phyloP scores from a whole-genome alignment of 352 stramenopile genomes.

The Thraustochytrium sp. region DNA sequence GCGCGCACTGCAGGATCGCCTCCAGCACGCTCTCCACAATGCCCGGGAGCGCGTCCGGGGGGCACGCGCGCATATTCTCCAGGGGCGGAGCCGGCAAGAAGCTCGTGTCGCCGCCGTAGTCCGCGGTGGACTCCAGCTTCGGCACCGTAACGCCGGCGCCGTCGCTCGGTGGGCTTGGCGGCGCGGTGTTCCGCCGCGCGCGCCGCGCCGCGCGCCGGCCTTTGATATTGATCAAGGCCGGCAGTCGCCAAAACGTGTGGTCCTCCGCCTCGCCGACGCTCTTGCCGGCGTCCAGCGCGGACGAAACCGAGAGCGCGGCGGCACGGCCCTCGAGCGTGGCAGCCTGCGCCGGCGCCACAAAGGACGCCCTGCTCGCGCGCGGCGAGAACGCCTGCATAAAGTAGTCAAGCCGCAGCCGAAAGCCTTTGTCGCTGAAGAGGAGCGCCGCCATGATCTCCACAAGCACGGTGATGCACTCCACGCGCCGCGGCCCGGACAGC shows the following conservation, averaged over 20 bases:
- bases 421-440: not conserved
- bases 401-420: not conserved
- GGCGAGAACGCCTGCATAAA: not conserved
- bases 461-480: constrained; percentile 15
- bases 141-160: not conserved
- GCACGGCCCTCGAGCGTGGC: not conserved
- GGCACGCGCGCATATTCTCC: not conserved
- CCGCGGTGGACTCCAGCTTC: too few relatives aligned
- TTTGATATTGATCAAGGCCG: constrained; percentile 24
- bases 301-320: not conserved
- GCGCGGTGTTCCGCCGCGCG: not conserved
- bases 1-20: not conserved
- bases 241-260: not conserved
- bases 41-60: not conserved
- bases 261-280: not conserved
- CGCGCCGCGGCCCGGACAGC: not conserved
- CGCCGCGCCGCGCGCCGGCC: not conserved
- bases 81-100: not conserved
- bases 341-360: not conserved
- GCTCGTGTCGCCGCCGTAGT: too few relatives aligned
- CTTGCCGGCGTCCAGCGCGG: not conserved
- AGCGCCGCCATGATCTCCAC: constrained; percentile 6
- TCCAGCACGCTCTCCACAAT: constrained; percentile 18
- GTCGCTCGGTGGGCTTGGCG: not conserved
- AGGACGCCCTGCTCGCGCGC: not conserved